Conservation (phyloP, 345 rosid genomes). For the Linum trigynum region DNA sequence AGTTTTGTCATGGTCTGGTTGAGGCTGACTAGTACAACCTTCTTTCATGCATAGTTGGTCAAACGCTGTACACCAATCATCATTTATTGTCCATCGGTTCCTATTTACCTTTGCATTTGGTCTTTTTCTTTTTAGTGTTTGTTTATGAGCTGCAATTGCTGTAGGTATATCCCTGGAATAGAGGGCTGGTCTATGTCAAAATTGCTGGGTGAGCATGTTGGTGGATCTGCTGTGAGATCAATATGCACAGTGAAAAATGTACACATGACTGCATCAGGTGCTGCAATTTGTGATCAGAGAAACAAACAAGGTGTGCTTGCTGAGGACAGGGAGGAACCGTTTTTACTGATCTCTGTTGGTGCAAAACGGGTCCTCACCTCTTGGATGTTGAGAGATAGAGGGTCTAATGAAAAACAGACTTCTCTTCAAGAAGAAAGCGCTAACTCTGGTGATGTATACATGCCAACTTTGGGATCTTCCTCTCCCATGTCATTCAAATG, state of each 20-base stretch:
- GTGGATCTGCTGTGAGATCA: conserved; percentile 96
- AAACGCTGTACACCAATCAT: not conserved
- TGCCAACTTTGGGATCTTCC: conserved; percentile 19
- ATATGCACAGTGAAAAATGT: conserved; percentile 56
- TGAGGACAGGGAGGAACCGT: conserved; percentile 34
- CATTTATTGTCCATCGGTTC: not conserved
- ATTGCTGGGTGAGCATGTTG: conserved; percentile 89
- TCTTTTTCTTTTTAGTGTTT: not conserved
- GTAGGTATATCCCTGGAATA: conserved; percentile 49
- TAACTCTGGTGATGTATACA: conserved; percentile 16
- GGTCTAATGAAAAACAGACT: conserved; percentile 23
- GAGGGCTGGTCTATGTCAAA: conserved; percentile 69
- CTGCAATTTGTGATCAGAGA: conserved; percentile 16
- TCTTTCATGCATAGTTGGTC: not conserved
- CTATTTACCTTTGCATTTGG: not conserved
- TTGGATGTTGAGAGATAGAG: conserved; percentile 59
- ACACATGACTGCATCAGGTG: conserved; percentile 33
- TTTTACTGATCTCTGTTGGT: conserved; percentile 79
- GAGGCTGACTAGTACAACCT: not conserved
- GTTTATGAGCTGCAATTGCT: not conserved
- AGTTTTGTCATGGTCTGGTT: not conserved
- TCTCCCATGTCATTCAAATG: conserved; percentile 81
- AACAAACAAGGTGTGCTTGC: conserved; percentile 13
- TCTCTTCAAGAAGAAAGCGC: conserved; percentile 10
- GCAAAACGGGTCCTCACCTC: conserved; percentile 86